Evolutionary conservation across 495 filamentous ascomycete genomes (phyloP).

Genomic region (Chaetomium tenue): DNA sequence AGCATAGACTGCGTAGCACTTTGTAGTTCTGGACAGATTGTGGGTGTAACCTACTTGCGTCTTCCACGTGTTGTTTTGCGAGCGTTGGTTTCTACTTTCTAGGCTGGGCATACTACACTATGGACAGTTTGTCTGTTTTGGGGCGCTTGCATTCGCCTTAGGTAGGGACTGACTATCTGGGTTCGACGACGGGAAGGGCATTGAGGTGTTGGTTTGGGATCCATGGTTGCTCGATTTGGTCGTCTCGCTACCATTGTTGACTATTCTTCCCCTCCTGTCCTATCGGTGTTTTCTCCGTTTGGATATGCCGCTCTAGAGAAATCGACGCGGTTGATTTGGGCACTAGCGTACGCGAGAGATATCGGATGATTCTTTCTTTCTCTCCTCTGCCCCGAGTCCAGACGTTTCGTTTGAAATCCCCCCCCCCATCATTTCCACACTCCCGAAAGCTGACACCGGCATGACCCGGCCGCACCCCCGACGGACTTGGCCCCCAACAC

Average conservation of each 20-base stretch:
- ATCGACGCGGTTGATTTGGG: no score
- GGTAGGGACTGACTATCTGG: not conserved
- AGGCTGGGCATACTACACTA: not conserved
- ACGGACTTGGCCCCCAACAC: not conserved
- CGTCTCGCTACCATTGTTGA: conserved; percentile 1
- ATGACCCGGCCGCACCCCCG: not conserved
- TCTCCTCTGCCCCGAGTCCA: not conserved
- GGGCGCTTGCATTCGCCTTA: not conserved
- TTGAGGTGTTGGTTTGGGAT: not conserved
- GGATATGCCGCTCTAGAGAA: not conserved
- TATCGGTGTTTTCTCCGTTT: not conserved
- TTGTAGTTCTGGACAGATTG: not conserved
- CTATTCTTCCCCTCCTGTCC: not conserved
- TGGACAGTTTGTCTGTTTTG: not conserved
- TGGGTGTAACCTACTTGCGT: not conserved
- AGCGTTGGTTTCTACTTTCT: not conserved
- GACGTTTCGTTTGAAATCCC: conserved; percentile 2
- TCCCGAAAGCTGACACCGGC: not conserved
- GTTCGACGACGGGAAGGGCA: conserved; percentile 6
- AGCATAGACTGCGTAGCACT: not conserved
- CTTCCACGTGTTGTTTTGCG: not conserved
- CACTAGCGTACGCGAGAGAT: no score
- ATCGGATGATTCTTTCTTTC: not conserved
- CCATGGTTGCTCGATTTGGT: not conserved
- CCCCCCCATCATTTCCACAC: not conserved